Evolutionary conservation across 176 grass and related monocot species (phyloP), one percentile per base, ranked within the genome.

Genomic region (Lolium multiflorum): DNA sequence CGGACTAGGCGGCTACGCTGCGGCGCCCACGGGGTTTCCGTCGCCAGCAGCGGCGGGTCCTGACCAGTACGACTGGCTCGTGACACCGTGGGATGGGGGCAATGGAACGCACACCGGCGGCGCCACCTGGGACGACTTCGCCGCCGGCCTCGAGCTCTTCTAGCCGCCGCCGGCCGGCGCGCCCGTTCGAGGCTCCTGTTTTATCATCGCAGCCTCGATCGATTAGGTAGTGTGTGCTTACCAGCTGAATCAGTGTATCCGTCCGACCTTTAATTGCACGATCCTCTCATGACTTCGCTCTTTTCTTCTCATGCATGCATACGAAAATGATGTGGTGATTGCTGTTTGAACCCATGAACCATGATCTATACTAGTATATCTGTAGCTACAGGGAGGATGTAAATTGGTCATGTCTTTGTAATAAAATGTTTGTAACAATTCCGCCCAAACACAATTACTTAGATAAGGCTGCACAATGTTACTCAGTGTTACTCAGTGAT

Each of bases 161-260:
- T 83, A 71, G 87, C 57, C 76, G 13, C 63, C 15, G 24, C 41
- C 51, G 41, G 41, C 41, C 41, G 41, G 41, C 6, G 41, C 14
- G 56, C 75, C 69, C 52, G 71, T 47, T 64, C 51, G 87, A 65
- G 89, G 76, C 86, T 78, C 61, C 63, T 57, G 83, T 88, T 92
- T 92, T 95, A 88, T 38, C 62, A 77, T 80, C 83, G 91, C 90
- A 85, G 82, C 88, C 77, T 86, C 77, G 82, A 44, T 51, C 38
- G 13, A 6, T 11, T 21, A 61, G n/a, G 57, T 60, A 43, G 41
- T 43, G 6, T 43, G 17, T n/a, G 16, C 55, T 18, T 60, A 22
- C 57, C 57, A 60, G 56, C 18, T 58, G n/a, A 58, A 58, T 58
- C 18, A 20, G 18, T n/a, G 56, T 58, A 16, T 58, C 6, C 18